Conservation (phyloP, 2,329 filamentous ascomycete genomes). For the Drechslera avenae region DNA sequence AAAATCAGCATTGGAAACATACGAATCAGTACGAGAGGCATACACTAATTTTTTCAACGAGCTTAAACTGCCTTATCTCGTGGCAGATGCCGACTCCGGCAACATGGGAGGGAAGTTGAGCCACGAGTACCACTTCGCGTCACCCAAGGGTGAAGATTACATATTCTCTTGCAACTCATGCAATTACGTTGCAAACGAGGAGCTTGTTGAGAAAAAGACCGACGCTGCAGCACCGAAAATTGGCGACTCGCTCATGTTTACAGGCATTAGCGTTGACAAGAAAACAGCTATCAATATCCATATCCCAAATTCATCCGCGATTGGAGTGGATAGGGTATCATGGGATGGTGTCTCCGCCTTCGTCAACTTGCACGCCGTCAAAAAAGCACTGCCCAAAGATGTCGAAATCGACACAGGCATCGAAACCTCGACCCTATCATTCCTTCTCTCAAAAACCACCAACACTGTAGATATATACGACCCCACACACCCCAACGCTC, state of each 20-base stretch:
- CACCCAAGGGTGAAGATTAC: slow-evolving; percentile 80
- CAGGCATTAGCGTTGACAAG: slow-evolving; percentile 70
- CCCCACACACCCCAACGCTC: slow-evolving; percentile 11
- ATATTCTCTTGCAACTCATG: slow-evolving; percentile 78
- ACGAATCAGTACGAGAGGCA: slow-evolving; percentile 71
- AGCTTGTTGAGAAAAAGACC: slow-evolving; percentile 65
- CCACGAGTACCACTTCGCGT: slow-evolving; percentile 91
- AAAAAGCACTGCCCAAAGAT: slow-evolving; percentile 56
- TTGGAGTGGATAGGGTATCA: not conserved
- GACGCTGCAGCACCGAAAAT: slow-evolving; percentile 20
- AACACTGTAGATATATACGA: slow-evolving; percentile 28
- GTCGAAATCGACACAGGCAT: slow-evolving; percentile 74
- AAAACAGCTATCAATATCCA: slow-evolving; percentile 68
- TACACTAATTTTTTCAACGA: slow-evolving; percentile 82
- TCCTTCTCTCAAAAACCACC: slow-evolving; percentile 27
- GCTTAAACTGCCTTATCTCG: slow-evolving; percentile 79
- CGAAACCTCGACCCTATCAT: slow-evolving; percentile 47
- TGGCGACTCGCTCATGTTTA: slow-evolving; percentile 55
- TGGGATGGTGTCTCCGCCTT: slow-evolving; percentile 45
- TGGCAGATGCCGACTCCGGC: slow-evolving; percentile 91
- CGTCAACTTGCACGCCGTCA: slow-evolving; percentile 67
- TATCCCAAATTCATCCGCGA: slow-evolving; percentile 18
- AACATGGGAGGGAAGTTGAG: slow-evolving; percentile 92
- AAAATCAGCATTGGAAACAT: slow-evolving; percentile 76
- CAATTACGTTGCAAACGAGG: slow-evolving; percentile 81